These are phyloP conservation scores for Neofusicoccum kwambonambiense DNA, from an alignment of 2,329 filamentous ascomycete species.

Conservation along the genomic window DNA sequence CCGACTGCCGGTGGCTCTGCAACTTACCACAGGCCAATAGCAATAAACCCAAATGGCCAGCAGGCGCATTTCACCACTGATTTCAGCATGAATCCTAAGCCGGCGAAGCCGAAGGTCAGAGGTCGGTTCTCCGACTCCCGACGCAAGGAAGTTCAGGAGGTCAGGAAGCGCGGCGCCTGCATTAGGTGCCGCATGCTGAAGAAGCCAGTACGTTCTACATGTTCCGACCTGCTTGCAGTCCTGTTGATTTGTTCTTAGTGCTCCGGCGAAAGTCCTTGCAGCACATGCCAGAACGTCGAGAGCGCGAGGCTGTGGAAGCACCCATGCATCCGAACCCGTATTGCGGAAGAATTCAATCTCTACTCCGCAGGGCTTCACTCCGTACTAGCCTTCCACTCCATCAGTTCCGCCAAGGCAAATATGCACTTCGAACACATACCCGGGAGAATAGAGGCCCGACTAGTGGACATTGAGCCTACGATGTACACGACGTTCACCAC, in stretches of 20 bases:
- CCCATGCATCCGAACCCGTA: constrained; percentile 57
- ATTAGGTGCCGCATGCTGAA: constrained; percentile 64
- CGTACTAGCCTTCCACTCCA: constrained; percentile 52
- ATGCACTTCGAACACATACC: constrained; percentile 48
- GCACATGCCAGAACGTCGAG: constrained; percentile 59
- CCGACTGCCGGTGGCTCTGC: constrained; percentile 11
- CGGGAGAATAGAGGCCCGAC: constrained; percentile 54
- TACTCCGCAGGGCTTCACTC: constrained; percentile 57
- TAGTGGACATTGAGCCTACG: constrained; percentile 46
- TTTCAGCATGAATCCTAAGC: constrained; percentile 41
- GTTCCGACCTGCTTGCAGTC: too few relatives aligned
- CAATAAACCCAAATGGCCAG: constrained; percentile 33
- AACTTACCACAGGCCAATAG: constrained; percentile 36
- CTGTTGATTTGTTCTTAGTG: constrained; percentile 35
- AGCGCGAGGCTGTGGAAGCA: constrained; percentile 62
- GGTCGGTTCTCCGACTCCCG: constrained; percentile 57
- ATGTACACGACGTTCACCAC: constrained; percentile 50
- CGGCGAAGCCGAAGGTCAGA: constrained; percentile 48
- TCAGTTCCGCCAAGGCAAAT: constrained; percentile 49
- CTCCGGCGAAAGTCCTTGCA: constrained; percentile 60
- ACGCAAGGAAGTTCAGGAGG: constrained; percentile 59
- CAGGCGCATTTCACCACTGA: constrained; percentile 36
- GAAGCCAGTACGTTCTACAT: constrained; percentile 45
- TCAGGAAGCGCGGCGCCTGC: constrained; percentile 60
- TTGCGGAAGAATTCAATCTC: constrained; percentile 58